These are phyloP conservation scores for Syzygium aqueum DNA, from an alignment of 345 rosid genomes.

Conservation along the genomic window DNA sequence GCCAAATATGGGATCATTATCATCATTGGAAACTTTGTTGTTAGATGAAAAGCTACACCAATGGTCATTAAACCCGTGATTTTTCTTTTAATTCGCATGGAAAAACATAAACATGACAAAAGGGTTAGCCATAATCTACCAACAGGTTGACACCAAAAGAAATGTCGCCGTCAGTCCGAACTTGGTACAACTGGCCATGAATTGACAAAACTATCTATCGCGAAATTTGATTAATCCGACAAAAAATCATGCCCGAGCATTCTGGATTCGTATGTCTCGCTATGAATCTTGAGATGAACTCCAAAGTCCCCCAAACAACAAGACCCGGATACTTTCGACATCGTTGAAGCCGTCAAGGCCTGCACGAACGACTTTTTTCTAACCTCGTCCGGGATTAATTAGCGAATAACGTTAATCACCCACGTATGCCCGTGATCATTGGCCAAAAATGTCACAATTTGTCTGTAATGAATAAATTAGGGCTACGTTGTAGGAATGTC, in stretches of 20 bases:
- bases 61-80: background rate
- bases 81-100: background rate
- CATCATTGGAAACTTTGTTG: background rate
- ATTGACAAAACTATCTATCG: background rate
- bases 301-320: background rate
- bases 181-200: background rate
- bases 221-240: background rate
- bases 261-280: background rate
- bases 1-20: background rate
- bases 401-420: background rate
- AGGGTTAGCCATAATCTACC: background rate
- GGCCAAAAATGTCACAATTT: background rate
- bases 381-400: background rate
- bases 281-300: background rate
- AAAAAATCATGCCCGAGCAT: background rate
- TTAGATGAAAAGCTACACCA: background rate
- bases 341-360: background rate
- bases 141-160: background rate
- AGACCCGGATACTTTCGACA: background rate
- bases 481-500: background rate
- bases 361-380: background rate
- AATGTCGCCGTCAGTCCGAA: background rate
- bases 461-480: background rate
- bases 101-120: background rate
- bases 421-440: background rate